Evolutionary conservation across 768 basidiomycete genomes (phyloP).

Genomic region (Chiua virens): DNA sequence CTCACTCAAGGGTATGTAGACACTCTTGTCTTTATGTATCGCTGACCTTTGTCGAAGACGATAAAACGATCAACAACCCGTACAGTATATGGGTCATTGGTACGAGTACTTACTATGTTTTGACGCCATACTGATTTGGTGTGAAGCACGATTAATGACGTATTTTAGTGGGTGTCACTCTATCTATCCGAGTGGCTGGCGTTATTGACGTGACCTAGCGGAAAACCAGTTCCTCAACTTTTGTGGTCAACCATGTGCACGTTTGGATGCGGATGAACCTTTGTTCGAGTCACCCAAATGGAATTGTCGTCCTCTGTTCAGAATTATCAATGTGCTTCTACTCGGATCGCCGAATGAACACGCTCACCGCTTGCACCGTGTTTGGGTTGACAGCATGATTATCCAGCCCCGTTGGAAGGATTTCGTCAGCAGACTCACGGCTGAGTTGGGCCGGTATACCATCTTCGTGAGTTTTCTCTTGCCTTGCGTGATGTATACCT

Average conservation of each 20-base stretch:
- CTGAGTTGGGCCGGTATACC: constrained; percentile 12
- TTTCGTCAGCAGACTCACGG: no score
- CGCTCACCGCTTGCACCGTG: constrained; percentile 10
- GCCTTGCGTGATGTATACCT: neutral
- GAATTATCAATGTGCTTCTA: neutral
- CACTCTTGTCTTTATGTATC: neutral
- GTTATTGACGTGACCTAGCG: neutral
- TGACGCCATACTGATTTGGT: neutral
- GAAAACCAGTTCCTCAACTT: constrained; percentile 17
- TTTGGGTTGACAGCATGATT: constrained; percentile 13
- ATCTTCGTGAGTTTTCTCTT: constrained; percentile 5
- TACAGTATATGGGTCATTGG: constrained; percentile 13
- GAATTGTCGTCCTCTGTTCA: neutral
- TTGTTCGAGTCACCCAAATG: constrained; percentile 8
- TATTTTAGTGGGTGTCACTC: constrained; percentile 5
- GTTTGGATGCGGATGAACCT: constrained; percentile 10
- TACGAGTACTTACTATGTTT: neutral
- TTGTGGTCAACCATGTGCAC: constrained; percentile 10
- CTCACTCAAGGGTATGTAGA: constrained; percentile 9
- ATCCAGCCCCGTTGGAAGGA: no score
- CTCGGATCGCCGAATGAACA: constrained; percentile 7
- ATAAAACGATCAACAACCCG: neutral
- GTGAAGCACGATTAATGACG: constrained; percentile 11
- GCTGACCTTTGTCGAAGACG: constrained; percentile 1
- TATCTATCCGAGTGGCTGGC: neutral